Base-by-base conservation (phyloP, 2,329 filamentous ascomycete genomes). In the Ploettnerulaceae sp. region DNA sequence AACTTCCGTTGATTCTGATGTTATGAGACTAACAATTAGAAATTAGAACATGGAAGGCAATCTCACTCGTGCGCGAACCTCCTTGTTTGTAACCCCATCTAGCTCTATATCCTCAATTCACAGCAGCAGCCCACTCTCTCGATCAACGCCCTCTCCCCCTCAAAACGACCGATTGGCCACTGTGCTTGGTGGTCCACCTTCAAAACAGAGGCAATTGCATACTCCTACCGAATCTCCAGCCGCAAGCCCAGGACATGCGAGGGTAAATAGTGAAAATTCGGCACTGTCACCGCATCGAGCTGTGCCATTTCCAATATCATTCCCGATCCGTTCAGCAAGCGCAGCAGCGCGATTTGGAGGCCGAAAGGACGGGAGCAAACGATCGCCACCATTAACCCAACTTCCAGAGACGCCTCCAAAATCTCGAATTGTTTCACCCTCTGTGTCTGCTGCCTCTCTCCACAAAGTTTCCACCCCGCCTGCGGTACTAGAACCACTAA, bases 21-120 rank as follows among this genome's bases (percentile, higher is more conserved):
- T 48, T 32, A 53, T 61, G 38, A 60, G 45, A 22, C 31, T 47
- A n/a, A n/a, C n/a, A n/a, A n/a, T n/a, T n/a, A n/a, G n/a, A 17
- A 34, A 24, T 5, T 64, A 94, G 89, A 86, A 87, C 24, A 95
- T 96, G 89, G 91, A 96, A 67, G 89, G 85, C 28, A 96, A 96
- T 58, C 72, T 96, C 15, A 83, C 77, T 47, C 83, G 88, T 51
- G 90, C 89, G 22, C 79, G 88, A 58, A 81, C 77, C 53, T 83
- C 84, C 7, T 71, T 88, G 18, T 72, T 77, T 35, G 68, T 71
- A 25, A 70, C 70, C 5, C 72, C 75, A 7, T 71, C 72, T 9
- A 60, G 67, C 5, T 73, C 76, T 18, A 69, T 71, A 39, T 69
- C 70, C 43, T 68, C 71, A 8, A 69, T 71, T 20, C 52, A 62